A percentile compares a stretch with the other conserved stretches of the same genome.
Evolutionary conservation across 805 yeast genomes (phyloP).

Genomic region (Candida maris): DNA sequence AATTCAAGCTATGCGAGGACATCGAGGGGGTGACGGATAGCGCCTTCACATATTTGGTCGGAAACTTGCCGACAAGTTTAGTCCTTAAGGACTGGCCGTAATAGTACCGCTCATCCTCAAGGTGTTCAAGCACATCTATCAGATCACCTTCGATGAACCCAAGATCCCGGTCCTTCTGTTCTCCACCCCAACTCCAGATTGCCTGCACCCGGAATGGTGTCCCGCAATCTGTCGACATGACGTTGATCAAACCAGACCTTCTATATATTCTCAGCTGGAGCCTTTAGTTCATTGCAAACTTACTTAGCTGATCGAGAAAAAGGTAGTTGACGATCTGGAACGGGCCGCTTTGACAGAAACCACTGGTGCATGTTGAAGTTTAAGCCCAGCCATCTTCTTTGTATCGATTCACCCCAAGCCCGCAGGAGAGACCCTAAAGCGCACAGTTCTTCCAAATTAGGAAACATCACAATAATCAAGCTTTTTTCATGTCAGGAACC

Average conservation of each 20-base stretch:
- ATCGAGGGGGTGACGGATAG: slow-evolving; percentile 32
- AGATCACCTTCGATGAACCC: slow-evolving; percentile 94
- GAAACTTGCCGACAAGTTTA: slow-evolving; percentile 80
- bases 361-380: too few species aligned
- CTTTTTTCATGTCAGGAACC: too few species aligned
- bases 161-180: slow-evolving; percentile 71
- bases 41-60: slow-evolving; percentile 76
- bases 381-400: too few species aligned
- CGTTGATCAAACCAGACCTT: too few species aligned
- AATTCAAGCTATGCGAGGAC: slow-evolving; percentile 16
- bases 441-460: slow-evolving; percentile 1
- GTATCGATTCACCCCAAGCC: too few species aligned
- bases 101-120: slow-evolving; percentile 92
- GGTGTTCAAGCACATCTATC: slow-evolving; percentile 67
- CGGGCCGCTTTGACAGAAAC: too few species aligned
- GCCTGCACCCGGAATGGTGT: slow-evolving; percentile 44
- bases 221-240: slow-evolving; percentile 4
- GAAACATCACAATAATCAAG: slow-evolving; percentile 1
- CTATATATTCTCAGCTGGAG: too few species aligned
- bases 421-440: too few species aligned
- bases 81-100: slow-evolving; percentile 78
- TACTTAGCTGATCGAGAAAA: too few species aligned
- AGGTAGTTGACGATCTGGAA: too few species aligned
- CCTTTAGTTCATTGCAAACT: too few species aligned
- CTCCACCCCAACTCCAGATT: slow-evolving; percentile 91